phyloP scores from a whole-genome alignment of 192 early-diverging fungal genomes.

The Backusella tarrabulga region DNA sequence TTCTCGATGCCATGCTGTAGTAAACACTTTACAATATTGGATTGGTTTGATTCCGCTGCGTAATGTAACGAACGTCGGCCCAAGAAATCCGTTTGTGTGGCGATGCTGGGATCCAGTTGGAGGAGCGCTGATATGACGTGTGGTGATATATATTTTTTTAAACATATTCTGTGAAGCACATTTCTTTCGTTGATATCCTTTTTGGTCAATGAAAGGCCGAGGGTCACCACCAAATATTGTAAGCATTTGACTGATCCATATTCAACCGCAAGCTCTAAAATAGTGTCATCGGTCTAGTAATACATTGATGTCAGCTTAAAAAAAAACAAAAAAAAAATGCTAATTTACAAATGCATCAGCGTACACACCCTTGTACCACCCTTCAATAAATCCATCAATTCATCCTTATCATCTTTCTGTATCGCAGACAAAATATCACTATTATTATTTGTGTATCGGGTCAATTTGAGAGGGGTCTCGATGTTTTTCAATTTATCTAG shows the following conservation, averaged over 20 bases:
- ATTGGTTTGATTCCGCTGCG: conserved; percentile 50
- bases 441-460: conserved; percentile 12
- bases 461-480: not conserved
- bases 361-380: not conserved
- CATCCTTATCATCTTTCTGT: conserved; percentile 33
- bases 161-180: conserved; percentile 49
- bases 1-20: conserved; percentile 41
- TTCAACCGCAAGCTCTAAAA: conserved; percentile 31
- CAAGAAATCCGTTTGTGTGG: conserved; percentile 46
- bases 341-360: not conserved
- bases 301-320: not conserved
- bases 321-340: not conserved
- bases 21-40: conserved; percentile 42
- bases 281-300: not conserved
- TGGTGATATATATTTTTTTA: conserved; percentile 33
- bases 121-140: conserved; percentile 14
- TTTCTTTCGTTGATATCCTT: conserved; percentile 62
- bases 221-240: conserved; percentile 31
- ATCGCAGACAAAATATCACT: conserved; percentile 36
- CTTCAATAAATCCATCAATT: conserved; percentile 30
- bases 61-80: conserved; percentile 63
- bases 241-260: conserved; percentile 38
- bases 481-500: not conserved
- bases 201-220: conserved; percentile 26
- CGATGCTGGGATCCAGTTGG: conserved; percentile 15